A percentile compares a stretch with the other conserved stretches of the same genome.
Evolutionary conservation across 305 asterid species (phyloP).

Genomic region (Rubia balearica): DNA sequence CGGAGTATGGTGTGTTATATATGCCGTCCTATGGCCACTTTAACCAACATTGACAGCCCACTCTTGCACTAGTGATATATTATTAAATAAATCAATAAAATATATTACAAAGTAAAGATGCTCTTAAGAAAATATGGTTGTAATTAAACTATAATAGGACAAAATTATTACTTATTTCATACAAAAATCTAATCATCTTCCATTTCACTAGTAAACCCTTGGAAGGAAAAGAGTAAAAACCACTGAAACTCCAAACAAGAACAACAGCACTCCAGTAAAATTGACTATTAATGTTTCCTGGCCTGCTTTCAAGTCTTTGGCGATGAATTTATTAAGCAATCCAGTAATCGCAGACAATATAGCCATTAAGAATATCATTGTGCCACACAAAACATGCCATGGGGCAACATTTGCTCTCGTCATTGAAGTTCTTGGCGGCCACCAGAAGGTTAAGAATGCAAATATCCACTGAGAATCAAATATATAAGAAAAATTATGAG

Average conservation of each 20-base stretch:
- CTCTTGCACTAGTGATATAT: too few relatives aligned
- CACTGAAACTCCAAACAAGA: conserved; percentile 40
- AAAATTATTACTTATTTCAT: too few relatives aligned
- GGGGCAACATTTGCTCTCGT: conserved; percentile 37
- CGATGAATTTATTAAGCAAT: conserved; percentile 40
- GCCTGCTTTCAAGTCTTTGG: conserved; percentile 20
- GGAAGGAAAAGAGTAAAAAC: conserved; percentile 26
- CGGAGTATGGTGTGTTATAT: too few relatives aligned
- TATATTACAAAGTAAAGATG: too few relatives aligned
- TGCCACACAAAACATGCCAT: conserved; percentile 51
- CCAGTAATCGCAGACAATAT: conserved; percentile 47
- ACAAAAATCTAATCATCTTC: too few relatives aligned
- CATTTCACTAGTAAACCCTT: conserved; percentile 7
- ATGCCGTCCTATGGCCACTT: too few relatives aligned
- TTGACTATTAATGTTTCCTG: conserved; percentile 46
- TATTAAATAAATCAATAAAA: too few relatives aligned
- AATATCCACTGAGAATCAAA: conserved; percentile 38
- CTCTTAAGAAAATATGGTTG: too few relatives aligned
- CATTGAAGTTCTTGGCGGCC: conserved; percentile 25
- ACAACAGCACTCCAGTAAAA: conserved; percentile 41
- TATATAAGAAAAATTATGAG: not conserved
- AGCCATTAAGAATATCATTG: conserved; percentile 40
- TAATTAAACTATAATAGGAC: too few relatives aligned
- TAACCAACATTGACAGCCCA: too few relatives aligned
- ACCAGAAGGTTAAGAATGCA: conserved; percentile 35